phyloP scores from a whole-genome alignment of 768 basidiomycete genomes.

The Phylloporus arenicola region DNA sequence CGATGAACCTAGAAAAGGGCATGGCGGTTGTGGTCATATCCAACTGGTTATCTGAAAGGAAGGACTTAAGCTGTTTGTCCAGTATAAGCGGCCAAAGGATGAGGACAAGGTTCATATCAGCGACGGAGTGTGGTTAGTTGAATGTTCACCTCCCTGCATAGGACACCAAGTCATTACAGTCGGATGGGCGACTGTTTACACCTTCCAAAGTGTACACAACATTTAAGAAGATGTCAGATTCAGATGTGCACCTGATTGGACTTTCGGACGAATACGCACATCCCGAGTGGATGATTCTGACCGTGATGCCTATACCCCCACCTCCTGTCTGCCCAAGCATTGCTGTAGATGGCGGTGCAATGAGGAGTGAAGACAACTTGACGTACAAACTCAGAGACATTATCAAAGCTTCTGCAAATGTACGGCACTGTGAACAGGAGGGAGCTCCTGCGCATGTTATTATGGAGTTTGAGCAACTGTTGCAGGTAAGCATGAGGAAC shows the following conservation, averaged over 20 bases:
- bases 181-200: constrained; percentile 76
- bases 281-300: constrained; percentile 99
- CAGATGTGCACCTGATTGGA: constrained; percentile 83
- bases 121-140: constrained; percentile 6
- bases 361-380: constrained; percentile 96
- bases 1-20: constrained; percentile 76
- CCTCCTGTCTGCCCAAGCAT: constrained; percentile 98
- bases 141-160: constrained; percentile 27
- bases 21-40: constrained; percentile 93
- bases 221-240: constrained; percentile 92
- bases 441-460: constrained; percentile 96
- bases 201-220: constrained; percentile 88
- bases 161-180: constrained; percentile 77
- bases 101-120: constrained; percentile 79
- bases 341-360: constrained; percentile 92
- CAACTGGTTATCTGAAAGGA: constrained; percentile 93
- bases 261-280: constrained; percentile 94
- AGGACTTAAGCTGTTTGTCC: constrained; percentile 88
- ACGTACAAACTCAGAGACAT: constrained; percentile 98
- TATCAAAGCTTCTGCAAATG: constrained; percentile 90
- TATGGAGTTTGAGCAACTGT: constrained; percentile 90
- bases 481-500: constrained; percentile 60
- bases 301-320: constrained; percentile 95
- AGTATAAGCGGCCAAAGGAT: constrained; percentile 92
- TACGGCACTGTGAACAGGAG: constrained; percentile 90